Percentiles rank a stretch among this genome's conserved stretches.
These are phyloP conservation scores for Furcasterigmium sp. DNA, from an alignment of 2,329 filamentous ascomycete genomes.

Conservation along the genomic window DNA sequence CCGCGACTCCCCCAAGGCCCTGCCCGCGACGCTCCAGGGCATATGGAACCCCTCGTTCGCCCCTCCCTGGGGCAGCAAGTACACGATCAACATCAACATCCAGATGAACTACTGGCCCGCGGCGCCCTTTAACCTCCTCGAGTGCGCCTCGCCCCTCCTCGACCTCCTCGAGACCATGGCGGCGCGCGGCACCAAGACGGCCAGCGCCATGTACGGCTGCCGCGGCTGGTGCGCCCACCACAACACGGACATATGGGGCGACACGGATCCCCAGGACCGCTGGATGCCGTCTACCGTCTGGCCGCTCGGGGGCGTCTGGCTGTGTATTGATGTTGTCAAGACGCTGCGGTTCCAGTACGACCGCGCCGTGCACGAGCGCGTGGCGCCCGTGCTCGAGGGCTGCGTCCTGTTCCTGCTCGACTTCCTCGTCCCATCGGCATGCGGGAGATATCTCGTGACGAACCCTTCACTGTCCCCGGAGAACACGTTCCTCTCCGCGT, in stretches of 20 bases:
- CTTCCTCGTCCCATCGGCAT: constrained; percentile 16
- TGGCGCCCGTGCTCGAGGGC: constrained; percentile 20
- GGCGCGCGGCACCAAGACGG: constrained; percentile 23
- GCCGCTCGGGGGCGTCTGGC: constrained; percentile 34
- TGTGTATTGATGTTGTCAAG: constrained; percentile 32
- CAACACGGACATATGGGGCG: constrained; percentile 30
- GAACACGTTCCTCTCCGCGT: constrained; percentile 14
- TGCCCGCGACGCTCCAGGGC: constrained; percentile 38
- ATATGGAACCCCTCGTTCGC: constrained; percentile 34
- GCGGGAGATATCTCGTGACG: constrained; percentile 18
- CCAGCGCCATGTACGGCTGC: constrained; percentile 24
- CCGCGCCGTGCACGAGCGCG: constrained; percentile 14
- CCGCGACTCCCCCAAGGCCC: constrained; percentile 6
- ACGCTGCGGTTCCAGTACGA: constrained; percentile 28
- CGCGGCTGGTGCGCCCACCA: constrained; percentile 27
- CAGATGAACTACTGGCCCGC: constrained; percentile 36
- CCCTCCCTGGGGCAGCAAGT: constrained; percentile 35
- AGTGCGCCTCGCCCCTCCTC: constrained; percentile 7
- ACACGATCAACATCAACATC: constrained; percentile 38
- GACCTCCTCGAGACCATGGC: constrained; percentile 28
- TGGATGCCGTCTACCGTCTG: constrained; percentile 27
- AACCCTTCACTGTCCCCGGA: constrained; percentile 21
- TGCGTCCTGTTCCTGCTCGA: constrained; percentile 23
- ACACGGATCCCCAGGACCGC: constrained; percentile 25
- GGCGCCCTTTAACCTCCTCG: constrained; percentile 7